Conservation (phyloP, 2,329 filamentous ascomycete species). For the Fusarium veterinarium region DNA sequence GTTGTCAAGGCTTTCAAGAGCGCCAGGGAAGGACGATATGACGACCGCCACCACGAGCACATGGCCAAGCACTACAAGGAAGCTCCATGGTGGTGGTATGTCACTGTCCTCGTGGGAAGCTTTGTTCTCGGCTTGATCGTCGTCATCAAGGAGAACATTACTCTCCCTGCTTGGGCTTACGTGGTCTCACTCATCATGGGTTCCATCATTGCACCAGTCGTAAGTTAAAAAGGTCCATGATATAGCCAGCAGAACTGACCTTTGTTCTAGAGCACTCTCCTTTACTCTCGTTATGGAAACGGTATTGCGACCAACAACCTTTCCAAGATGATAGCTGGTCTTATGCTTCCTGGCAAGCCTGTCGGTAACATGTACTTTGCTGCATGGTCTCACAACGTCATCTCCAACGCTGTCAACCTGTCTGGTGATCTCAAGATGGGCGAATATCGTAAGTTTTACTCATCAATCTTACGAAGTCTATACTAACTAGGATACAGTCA, state of each 20-base stretch:
- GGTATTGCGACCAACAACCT: slow-evolving; percentile 69
- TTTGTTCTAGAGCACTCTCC: slow-evolving; percentile 57
- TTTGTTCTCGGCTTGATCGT: slow-evolving; percentile 61
- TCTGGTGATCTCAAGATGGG: slow-evolving; percentile 68
- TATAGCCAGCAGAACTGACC: not conserved
- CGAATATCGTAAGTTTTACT: slow-evolving; percentile 60
- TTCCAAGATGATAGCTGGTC: slow-evolving; percentile 67
- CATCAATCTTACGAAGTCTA: rapidly evolving
- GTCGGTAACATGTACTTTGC: slow-evolving; percentile 70
- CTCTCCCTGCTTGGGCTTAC: slow-evolving; percentile 60
- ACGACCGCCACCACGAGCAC: slow-evolving; percentile 63
- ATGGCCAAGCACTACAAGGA: slow-evolving; percentile 67
- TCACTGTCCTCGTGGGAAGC: slow-evolving; percentile 53
- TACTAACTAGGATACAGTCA: slow-evolving; percentile 51
- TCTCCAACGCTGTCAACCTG: slow-evolving; percentile 61
- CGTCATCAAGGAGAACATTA: slow-evolving; percentile 58
- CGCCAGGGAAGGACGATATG: slow-evolving; percentile 55
- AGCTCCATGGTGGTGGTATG: slow-evolving; percentile 61
- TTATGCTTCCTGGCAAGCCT: slow-evolving; percentile 62
- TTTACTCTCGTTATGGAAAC: slow-evolving; percentile 65
- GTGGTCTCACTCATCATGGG: slow-evolving; percentile 58
- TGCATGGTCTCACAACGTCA: slow-evolving; percentile 69
- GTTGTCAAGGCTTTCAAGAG: slow-evolving; percentile 60
- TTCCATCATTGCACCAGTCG: slow-evolving; percentile 62
- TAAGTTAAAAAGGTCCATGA: slow-evolving; percentile 33